Base-by-base conservation (phyloP, 768 basidiomycete species). In the Phaeolepiota aurea region DNA sequence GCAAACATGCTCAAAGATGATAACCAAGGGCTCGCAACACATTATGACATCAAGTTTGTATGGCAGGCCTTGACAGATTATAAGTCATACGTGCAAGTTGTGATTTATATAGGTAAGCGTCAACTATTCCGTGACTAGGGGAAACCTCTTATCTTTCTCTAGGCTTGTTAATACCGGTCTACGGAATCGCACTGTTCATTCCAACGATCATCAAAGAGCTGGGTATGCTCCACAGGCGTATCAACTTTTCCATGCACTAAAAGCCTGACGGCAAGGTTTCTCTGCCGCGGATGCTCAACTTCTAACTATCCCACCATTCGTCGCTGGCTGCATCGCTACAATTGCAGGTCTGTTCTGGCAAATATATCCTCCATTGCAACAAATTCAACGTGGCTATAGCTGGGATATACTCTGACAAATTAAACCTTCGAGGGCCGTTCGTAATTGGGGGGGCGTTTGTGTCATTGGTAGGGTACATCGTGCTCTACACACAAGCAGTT, bases 271-370 rank as follows among this genome's bases (percentile, higher is more conserved):
- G 20, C 5, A 32, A 56, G 57, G 77, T 4, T 79, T 58, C 56
- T 61, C 67, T 3, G 66, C 77, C 23, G 63, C 71, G 1, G 50
- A 63, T 30, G 74, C 75, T 4, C 73, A 77, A 32, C 59, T 73
- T 10, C 49, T 77, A n/a, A 68, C 67, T 2, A 64, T 72, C 20
- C 74, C 76, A 21, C 69, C 71, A 4, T 77, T 73, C 32, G 59
- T 63, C 14, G 63, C 62, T 5, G 72, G 70, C 2, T 74, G 72
- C 44, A 43, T 70, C 32, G 53, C 50, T 15, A 75, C 72, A 1
- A 61, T 74, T 20, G 28, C 38, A 30, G 43, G 58, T 58, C 37
- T n/a, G 47, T 47, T n/a, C n/a, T n/a, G n/a, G n/a, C n/a, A n/a
- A n/a, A n/a, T n/a, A n/a, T n/a, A n/a, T n/a, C n/a, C n/a, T n/a